Evolutionary conservation across 495 filamentous ascomycete species (phyloP).

Genomic region (Neurospora sp.): DNA sequence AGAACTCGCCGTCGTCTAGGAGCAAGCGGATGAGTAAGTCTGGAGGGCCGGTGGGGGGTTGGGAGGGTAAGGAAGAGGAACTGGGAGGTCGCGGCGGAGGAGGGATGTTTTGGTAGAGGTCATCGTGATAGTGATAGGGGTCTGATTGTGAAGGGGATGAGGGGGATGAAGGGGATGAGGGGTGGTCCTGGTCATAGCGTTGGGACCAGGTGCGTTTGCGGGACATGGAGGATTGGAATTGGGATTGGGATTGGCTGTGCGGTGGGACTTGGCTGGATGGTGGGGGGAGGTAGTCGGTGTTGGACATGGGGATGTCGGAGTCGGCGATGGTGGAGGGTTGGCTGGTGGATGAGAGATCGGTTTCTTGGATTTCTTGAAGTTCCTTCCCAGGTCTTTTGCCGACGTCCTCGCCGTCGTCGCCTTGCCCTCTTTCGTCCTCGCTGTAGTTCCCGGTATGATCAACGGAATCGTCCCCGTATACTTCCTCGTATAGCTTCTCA

Average conservation of each 20-base stretch:
- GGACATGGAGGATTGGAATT: not conserved
- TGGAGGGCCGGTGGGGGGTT: not conserved
- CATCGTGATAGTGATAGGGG: not conserved
- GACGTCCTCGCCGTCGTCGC: not conserved
- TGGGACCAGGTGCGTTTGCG: not conserved
- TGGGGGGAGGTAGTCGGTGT: not conserved
- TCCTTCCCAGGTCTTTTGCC: fast-evolving
- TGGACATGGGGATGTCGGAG: not conserved
- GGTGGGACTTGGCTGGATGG: not conserved
- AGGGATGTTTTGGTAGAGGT: not conserved
- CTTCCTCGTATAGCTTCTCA: not conserved
- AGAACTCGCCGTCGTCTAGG: not conserved
- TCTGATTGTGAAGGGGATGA: not conserved
- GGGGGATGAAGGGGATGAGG: not conserved
- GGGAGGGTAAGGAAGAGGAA: not conserved
- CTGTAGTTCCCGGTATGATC: not conserved
- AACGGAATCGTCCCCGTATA: not conserved
- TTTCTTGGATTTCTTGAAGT: not conserved
- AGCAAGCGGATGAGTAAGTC: not conserved
- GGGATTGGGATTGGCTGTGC: not conserved
- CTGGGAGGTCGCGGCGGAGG: not conserved
- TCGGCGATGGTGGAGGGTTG: not conserved
- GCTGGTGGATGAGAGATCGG: not conserved
- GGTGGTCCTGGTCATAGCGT: not conserved
- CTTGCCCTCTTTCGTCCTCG: not conserved